phyloP scores from a whole-genome alignment of 2,329 filamentous ascomycete genomes.

The Apiospora malaysiana region DNA sequence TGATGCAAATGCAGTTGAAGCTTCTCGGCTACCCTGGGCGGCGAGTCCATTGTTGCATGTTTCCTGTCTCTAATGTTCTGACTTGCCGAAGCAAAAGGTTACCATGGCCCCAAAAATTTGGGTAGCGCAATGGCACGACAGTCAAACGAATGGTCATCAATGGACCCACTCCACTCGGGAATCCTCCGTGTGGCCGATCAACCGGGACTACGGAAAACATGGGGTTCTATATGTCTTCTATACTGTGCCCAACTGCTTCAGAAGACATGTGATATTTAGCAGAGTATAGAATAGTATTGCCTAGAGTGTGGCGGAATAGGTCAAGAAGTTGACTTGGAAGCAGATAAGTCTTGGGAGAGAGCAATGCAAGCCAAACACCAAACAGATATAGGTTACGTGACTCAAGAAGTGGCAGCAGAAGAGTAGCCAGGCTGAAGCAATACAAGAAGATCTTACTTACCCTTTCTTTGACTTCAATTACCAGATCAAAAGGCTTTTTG shows the following conservation, averaged over 20 bases:
- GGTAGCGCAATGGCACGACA: slow-evolving; percentile 16
- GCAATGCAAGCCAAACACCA: not conserved
- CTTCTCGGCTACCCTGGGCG: slow-evolving; percentile 2
- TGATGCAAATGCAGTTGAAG: slow-evolving; percentile 24
- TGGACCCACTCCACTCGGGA: slow-evolving; percentile 11
- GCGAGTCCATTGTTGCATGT: slow-evolving; percentile 10
- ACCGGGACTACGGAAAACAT: slow-evolving; percentile 33
- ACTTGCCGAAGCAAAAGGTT: not conserved
- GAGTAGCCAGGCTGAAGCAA: not conserved
- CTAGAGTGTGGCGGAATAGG: not conserved
- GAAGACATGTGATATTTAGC: too few species aligned
- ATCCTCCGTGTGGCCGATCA: slow-evolving; percentile 15
- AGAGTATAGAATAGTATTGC: too few species aligned
- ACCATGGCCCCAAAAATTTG: slow-evolving; percentile 8
- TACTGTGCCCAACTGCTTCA: not conserved
- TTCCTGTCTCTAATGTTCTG: not conserved
- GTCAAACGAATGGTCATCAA: slow-evolving; percentile 18
- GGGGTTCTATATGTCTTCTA: slow-evolving; percentile 37
- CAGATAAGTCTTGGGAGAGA: not conserved
- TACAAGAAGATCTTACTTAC: not conserved
- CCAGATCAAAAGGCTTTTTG: not conserved
- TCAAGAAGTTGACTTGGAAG: not conserved
- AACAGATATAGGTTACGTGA: not conserved
- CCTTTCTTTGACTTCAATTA: not conserved
- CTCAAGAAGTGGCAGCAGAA: not conserved